Percentiles rank a stretch among this genome's conserved stretches.
These are phyloP conservation scores for Pyrrhoderma noxium DNA, from an alignment of 1,284 basidiomycete species.

Conservation along the genomic window DNA sequence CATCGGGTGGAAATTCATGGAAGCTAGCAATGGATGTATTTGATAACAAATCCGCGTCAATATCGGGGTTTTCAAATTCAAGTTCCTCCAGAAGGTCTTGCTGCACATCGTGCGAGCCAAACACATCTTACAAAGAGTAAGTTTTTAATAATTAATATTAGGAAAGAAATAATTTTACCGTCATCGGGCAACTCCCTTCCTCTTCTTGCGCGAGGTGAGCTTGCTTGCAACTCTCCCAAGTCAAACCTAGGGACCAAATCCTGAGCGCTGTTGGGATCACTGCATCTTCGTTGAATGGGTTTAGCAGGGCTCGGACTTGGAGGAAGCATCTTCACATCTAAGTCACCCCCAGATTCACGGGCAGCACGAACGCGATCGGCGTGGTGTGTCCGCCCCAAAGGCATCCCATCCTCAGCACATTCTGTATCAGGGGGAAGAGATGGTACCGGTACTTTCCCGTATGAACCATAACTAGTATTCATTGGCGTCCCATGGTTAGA, in stretches of 20 bases:
- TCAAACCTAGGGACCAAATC: slow-evolving; percentile 41
- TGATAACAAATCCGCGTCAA: slow-evolving; percentile 10
- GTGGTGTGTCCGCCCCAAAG: slow-evolving; percentile 14
- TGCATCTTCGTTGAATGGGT: slow-evolving; percentile 12
- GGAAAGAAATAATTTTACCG: not conserved
- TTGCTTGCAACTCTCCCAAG: slow-evolving; percentile 21
- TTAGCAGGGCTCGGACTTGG: slow-evolving; percentile 56
- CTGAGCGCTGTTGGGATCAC: slow-evolving; percentile 14
- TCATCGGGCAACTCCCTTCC: slow-evolving; percentile 7
- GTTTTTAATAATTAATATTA: not conserved
- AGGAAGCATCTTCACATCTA: slow-evolving; percentile 46
- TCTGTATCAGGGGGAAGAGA: slow-evolving; percentile 14
- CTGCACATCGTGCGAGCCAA: slow-evolving; percentile 4
- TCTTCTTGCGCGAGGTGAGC: slow-evolving; percentile 1
- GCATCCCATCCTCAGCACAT: slow-evolving; percentile 15
- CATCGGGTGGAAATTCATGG: slow-evolving; percentile 16
- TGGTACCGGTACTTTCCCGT: slow-evolving; percentile 2
- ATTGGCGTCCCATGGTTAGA: slow-evolving; percentile 1
- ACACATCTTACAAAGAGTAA: slow-evolving; percentile 8
- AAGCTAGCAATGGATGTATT: slow-evolving; percentile 17
- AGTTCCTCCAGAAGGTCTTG: slow-evolving; percentile 1
- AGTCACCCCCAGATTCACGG: slow-evolving; percentile 34
- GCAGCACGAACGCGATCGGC: slow-evolving; percentile 35
- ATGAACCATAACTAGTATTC: not conserved
- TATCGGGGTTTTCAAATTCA: slow-evolving; percentile 11